These are phyloP conservation scores for Cladosporium austrohemisphaericum DNA, from an alignment of 2,329 filamentous ascomycete genomes.

Conservation along the genomic window DNA sequence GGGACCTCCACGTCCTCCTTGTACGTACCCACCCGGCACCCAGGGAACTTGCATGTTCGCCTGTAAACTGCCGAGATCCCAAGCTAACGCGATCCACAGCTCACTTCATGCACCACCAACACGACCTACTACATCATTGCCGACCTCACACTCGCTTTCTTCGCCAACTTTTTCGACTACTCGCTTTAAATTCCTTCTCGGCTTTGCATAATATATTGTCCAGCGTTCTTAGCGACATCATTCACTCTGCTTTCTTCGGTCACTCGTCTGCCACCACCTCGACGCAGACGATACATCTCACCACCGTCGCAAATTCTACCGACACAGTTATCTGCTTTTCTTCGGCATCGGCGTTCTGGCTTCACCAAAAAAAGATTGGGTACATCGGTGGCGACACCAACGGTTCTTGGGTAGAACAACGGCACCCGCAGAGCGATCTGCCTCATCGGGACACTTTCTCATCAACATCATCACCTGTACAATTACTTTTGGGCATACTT, in stretches of 20 bases:
- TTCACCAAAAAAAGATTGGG: slow-evolving; percentile 12
- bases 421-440: slow-evolving; percentile 18
- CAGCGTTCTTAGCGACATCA: slow-evolving; percentile 18
- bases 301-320: background rate
- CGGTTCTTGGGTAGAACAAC: slow-evolving; percentile 14
- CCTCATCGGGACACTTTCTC: slow-evolving; percentile 7
- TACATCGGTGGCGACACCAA: slow-evolving; percentile 16
- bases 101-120: background rate
- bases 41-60: slow-evolving; percentile 6
- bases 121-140: background rate
- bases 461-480: slow-evolving; percentile 12
- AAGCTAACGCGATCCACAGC: slow-evolving; percentile 10
- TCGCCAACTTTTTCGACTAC: slow-evolving; percentile 3
- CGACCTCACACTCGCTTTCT: slow-evolving; percentile 10
- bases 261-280: background rate
- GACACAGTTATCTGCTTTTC: background rate
- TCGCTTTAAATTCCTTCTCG: slow-evolving; percentile 3
- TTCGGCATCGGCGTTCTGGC: slow-evolving; percentile 12
- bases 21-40: slow-evolving; percentile 10
- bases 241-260: slow-evolving; percentile 8
- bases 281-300: background rate
- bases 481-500: slow-evolving; percentile 14
- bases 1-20: slow-evolving; percentile 2
- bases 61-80: slow-evolving; percentile 6
- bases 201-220: slow-evolving; percentile 18